Conservation (phyloP, 2,329 filamentous ascomycete species). For the Lecanicillium sp. region DNA sequence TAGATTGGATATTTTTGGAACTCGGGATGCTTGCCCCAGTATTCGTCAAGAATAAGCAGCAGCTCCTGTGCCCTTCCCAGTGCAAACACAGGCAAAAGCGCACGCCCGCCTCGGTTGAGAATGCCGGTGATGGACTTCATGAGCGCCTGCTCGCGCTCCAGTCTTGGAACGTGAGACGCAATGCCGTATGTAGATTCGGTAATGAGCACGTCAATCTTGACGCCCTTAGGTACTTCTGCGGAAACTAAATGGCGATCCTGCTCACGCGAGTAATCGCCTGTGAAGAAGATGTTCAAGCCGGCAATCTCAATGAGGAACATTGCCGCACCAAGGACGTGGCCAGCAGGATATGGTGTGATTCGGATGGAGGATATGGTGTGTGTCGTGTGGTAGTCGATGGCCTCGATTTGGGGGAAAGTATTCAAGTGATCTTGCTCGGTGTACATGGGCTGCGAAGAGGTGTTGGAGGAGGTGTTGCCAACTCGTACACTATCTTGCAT, state of each 20-base stretch:
- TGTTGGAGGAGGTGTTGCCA: constrained; percentile 59
- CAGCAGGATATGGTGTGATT: constrained; percentile 93
- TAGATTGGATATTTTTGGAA: constrained; percentile 91
- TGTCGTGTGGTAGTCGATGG: constrained; percentile 96
- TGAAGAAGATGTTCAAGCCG: constrained; percentile 93
- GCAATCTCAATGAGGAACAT: constrained; percentile 99
- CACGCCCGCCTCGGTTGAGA: constrained; percentile 83
- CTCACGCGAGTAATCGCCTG: constrained; percentile 93
- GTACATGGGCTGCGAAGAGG: constrained; percentile 70
- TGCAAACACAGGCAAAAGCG: constrained; percentile 91
- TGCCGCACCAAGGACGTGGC: constrained; percentile 93
- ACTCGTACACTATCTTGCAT: constrained; percentile 96
- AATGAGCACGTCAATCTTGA: constrained; percentile 94
- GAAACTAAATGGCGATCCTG: constrained; percentile 94
- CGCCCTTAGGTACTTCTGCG: constrained; percentile 76
- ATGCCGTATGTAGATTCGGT: constrained; percentile 97
- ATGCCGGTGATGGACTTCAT: constrained; percentile 95
- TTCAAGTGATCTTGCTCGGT: constrained; percentile 92
- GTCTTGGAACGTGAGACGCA: constrained; percentile 80
- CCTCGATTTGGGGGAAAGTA: constrained; percentile 90
- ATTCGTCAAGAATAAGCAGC: constrained; percentile 90
- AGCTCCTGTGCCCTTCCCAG: constrained; percentile 90
- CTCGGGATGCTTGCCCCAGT: constrained; percentile 85
- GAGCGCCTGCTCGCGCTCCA: constrained; percentile 85
- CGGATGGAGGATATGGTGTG: constrained; percentile 95